Conservation (phyloP, 2,329 filamentous ascomycete genomes). For the Sporothrix pseudoabietina region DNA sequence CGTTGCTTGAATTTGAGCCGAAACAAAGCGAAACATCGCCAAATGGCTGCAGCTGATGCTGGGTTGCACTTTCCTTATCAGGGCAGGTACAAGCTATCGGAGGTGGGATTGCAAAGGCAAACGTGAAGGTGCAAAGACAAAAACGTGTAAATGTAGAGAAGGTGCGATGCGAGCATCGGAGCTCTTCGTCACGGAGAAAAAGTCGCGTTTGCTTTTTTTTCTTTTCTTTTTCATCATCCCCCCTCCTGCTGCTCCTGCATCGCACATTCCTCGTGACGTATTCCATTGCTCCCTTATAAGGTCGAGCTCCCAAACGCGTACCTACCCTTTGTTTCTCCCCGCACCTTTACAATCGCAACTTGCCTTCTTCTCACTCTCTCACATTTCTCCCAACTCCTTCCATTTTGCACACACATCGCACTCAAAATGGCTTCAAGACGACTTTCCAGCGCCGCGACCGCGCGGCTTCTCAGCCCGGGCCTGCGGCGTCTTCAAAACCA, state of each 20-base stretch:
- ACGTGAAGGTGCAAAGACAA: neutral
- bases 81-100: constrained; percentile 22
- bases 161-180: constrained; percentile 27
- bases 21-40: constrained; percentile 37
- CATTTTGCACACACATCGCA: constrained; percentile 1
- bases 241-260: neutral
- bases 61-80: constrained; percentile 20
- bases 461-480: constrained; percentile 30
- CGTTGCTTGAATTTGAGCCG: constrained; percentile 35
- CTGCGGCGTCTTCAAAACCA: constrained; percentile 24
- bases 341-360: neutral
- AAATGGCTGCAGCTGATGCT: neutral
- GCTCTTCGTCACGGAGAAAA: constrained; percentile 8
- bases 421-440: constrained; percentile 34
- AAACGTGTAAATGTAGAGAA: neutral
- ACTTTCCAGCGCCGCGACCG: constrained; percentile 28
- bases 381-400: neutral
- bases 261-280: constrained; percentile 18
- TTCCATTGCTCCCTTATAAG: neutral
- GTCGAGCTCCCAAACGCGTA: neutral
- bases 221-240: neutral
- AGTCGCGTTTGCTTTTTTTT: constrained; percentile 19
- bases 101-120: neutral
- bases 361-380: neutral
- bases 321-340: neutral